These are phyloP conservation scores for Penicillium fimorum DNA, from an alignment of 495 filamentous ascomycete species.

Conservation along the genomic window DNA sequence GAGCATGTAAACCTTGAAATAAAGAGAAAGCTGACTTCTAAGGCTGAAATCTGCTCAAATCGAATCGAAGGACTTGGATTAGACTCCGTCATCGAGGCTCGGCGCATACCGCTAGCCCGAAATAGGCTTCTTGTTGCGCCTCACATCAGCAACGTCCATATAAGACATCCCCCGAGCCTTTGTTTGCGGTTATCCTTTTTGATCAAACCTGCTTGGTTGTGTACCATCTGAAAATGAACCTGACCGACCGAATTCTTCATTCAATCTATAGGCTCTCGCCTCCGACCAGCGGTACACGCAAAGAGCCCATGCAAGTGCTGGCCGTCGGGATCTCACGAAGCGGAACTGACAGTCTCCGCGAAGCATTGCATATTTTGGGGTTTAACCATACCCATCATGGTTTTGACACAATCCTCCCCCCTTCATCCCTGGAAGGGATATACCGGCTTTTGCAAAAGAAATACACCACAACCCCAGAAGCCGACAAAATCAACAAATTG, in stretches of 20 bases:
- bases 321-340: slow-evolving; percentile 30
- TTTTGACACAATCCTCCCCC: slow-evolving; percentile 24
- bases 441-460: slow-evolving; percentile 23
- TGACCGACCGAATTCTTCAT: slow-evolving; percentile 10
- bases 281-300: slow-evolving; percentile 12
- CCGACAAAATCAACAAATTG: slow-evolving; percentile 1
- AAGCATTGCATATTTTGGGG: slow-evolving; percentile 25
- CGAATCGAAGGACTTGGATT: no score
- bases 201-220: no score
- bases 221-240: neutral
- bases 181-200: no score
- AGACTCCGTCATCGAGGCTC: no score
- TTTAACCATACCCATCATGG: slow-evolving; percentile 27
- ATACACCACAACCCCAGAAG: slow-evolving; percentile 9
- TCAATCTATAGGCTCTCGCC: slow-evolving; percentile 18
- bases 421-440: slow-evolving; percentile 14
- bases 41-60: no score
- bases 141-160: slow-evolving; percentile 3
- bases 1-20: no score
- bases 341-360: slow-evolving; percentile 31
- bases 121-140: neutral
- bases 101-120: neutral
- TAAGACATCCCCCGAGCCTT: neutral
- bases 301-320: slow-evolving; percentile 27
- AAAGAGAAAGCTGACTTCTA: no score